These are phyloP conservation scores for Chondrostereum purpureum DNA, from an alignment of 1,284 basidiomycete genomes.

Conservation along the genomic window DNA sequence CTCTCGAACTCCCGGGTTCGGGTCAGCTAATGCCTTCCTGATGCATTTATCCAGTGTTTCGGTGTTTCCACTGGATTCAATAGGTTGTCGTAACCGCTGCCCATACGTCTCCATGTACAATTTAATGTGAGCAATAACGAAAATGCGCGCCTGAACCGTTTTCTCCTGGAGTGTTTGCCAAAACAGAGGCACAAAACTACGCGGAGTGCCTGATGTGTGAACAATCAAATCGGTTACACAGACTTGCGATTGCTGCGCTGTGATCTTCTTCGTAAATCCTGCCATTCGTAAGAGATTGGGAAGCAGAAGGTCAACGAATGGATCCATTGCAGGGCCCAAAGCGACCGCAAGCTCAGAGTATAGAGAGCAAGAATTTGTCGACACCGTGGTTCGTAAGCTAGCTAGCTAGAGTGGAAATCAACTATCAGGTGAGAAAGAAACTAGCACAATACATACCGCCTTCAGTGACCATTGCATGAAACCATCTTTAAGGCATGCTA, in stretches of 20 bases:
- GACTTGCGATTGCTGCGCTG: slow-evolving; percentile 81
- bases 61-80: slow-evolving; percentile 61
- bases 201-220: slow-evolving; percentile 68
- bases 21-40: slow-evolving; percentile 69
- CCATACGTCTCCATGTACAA: slow-evolving; percentile 70
- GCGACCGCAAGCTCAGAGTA: slow-evolving; percentile 71
- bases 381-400: slow-evolving; percentile 89
- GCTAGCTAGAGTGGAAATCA: slow-evolving; percentile 46
- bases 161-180: slow-evolving; percentile 78
- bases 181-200: slow-evolving; percentile 67
- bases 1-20: slow-evolving; percentile 77
- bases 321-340: slow-evolving; percentile 71
- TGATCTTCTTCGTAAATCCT: slow-evolving; percentile 92
- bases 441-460: slow-evolving; percentile 50
- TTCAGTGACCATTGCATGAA: slow-evolving; percentile 83
- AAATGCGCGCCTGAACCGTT: slow-evolving; percentile 73
- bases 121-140: slow-evolving; percentile 62
- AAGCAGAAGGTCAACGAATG: slow-evolving; percentile 71
- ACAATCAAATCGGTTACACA: slow-evolving; percentile 65
- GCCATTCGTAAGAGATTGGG: slow-evolving; percentile 81
- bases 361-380: slow-evolving; percentile 73
- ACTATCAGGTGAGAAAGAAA: slow-evolving; percentile 6
- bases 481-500: slow-evolving; percentile 66
- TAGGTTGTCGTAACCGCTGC: slow-evolving; percentile 49
- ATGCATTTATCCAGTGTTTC: slow-evolving; percentile 70